Evolutionary conservation across 257 asterid genomes (phyloP).

Genomic region (Solanum corneliomulleri): DNA sequence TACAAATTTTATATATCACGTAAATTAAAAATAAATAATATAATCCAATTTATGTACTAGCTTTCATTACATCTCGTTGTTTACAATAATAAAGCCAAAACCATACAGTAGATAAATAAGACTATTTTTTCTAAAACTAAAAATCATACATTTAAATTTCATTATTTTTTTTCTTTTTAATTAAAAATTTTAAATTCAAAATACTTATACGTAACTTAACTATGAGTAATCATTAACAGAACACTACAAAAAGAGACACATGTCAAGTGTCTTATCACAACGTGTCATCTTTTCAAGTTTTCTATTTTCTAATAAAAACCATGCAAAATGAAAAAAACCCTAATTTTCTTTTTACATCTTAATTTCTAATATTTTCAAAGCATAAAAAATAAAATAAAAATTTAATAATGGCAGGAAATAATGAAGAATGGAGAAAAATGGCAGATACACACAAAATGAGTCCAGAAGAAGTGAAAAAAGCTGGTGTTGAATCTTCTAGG

Average conservation of each 20-base stretch:
- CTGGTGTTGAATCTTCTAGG: constrained; percentile 44
- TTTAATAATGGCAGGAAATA: constrained; percentile 13
- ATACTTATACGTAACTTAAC: not conserved
- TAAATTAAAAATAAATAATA: no score
- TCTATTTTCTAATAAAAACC: not conserved
- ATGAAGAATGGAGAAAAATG: constrained; percentile 55
- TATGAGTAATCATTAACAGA: not conserved
- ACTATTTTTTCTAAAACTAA: no score
- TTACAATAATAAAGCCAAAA: no score
- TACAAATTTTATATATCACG: not conserved
- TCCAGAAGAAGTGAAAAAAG: constrained; percentile 46
- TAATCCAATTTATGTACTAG: no score
- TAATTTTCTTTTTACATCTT: not conserved
- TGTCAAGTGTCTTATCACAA: not conserved
- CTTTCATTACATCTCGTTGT: no score
- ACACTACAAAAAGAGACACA: not conserved
- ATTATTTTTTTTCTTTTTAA: no score
- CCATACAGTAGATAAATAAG: no score
- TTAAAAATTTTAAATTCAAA: no score
- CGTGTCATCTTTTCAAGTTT: not conserved
- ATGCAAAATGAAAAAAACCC: not conserved
- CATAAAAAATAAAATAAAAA: not conserved
- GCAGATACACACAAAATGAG: constrained; percentile 84
- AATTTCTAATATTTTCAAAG: not conserved
- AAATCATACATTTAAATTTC: no score